Evolutionary conservation across 768 basidiomycete species (phyloP).

Genomic region (Lactarius tabidus): DNA sequence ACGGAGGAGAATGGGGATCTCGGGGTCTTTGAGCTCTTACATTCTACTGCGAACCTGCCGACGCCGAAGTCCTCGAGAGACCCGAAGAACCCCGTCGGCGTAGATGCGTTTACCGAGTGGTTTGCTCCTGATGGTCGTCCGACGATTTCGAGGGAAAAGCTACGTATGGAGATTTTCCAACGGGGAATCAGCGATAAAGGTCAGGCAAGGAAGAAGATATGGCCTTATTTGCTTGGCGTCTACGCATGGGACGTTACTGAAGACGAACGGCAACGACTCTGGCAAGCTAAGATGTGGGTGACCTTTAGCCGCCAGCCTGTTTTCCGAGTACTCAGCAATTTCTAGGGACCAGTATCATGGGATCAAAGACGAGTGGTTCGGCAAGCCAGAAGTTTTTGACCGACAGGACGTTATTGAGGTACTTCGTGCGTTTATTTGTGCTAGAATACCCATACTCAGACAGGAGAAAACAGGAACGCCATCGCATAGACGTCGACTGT

Average conservation of each 20-base stretch:
- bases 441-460: conserved; percentile 1
- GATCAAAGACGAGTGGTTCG: conserved; percentile 79
- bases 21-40: conserved; percentile 84
- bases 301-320: background rate
- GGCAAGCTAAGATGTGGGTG: conserved; percentile 60
- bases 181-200: conserved; percentile 58
- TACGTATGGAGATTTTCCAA: conserved; percentile 74
- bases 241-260: conserved; percentile 72
- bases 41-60: conserved; percentile 74
- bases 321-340: conserved; percentile 7
- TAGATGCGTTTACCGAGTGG: conserved; percentile 71
- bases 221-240: conserved; percentile 89
- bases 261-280: conserved; percentile 54
- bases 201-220: conserved; percentile 64
- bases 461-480: conserved; percentile 60
- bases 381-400: conserved; percentile 76
- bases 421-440: conserved; percentile 31
- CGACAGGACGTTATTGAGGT: conserved; percentile 80
- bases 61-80: conserved; percentile 80
- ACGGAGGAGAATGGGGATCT: conserved; percentile 39
- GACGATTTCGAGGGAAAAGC: conserved; percentile 58
- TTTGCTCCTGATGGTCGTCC: conserved; percentile 70
- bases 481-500: conserved; percentile 95
- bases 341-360: conserved; percentile 62
- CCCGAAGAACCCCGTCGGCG: conserved; percentile 72